Percentiles rank a stretch among this genome's conserved stretches.
phyloP scores from a whole-genome alignment of 805 yeast genomes.

The Kazachstania viticola region DNA sequence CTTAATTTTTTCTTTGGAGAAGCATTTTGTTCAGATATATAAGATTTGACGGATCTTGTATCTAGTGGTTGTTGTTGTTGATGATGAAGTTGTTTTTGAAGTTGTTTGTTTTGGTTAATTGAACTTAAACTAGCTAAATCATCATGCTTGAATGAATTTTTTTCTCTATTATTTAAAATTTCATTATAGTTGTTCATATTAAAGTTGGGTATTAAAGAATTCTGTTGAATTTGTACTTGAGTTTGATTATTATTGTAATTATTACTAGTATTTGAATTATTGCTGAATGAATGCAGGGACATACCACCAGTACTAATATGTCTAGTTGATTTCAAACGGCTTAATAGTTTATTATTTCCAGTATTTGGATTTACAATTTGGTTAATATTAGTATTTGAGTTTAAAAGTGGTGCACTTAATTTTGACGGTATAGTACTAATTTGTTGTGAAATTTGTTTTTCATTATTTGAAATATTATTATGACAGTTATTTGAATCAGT shows the following conservation, averaged over 20 bases:
- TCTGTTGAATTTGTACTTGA: not conserved
- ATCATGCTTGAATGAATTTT: conserved; percentile 9
- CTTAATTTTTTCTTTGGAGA: conserved; percentile 12
- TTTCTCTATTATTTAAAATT: conserved; percentile 2
- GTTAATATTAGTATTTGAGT: no score
- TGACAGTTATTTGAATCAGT: conserved; percentile 4
- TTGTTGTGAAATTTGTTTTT: conserved; percentile 2
- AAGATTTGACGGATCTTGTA: conserved; percentile 17
- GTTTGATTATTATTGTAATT: conserved; percentile 5
- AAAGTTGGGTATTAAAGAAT: no score
- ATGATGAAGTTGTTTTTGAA: no score
- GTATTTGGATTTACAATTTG: no score
- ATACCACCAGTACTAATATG: conserved; percentile 25
- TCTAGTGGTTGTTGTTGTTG: conserved; percentile 7
- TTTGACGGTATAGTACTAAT: conserved; percentile 21
- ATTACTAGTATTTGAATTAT: conserved; percentile 5
- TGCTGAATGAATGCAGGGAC: conserved; percentile 6
- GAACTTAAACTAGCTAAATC: conserved; percentile 14
- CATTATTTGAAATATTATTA: conserved; percentile 6
- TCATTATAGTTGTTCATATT: conserved; percentile 7
- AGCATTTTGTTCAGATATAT: conserved; percentile 8
- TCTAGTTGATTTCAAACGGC: conserved; percentile 21
- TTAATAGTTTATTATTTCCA: conserved; percentile 15
- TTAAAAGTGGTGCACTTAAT: conserved; percentile 25
- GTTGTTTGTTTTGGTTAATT: conserved; percentile 6